Conservation (phyloP, 176 grass and related monocot species). For the Tillandsia fasciculata region DNA sequence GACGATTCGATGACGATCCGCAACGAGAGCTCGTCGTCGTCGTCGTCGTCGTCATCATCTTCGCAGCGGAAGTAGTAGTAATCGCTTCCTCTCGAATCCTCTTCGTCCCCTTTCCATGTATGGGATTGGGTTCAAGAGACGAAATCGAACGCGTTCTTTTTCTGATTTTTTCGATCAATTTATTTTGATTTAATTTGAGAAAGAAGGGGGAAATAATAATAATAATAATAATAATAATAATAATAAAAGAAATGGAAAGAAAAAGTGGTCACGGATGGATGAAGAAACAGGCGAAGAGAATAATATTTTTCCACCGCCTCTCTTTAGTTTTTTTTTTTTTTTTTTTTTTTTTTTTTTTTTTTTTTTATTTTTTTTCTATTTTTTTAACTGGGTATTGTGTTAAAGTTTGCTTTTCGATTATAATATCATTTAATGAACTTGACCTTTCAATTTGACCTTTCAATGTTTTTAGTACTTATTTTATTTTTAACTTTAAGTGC, state of each 20-base stretch:
- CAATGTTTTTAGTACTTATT: too few relatives aligned
- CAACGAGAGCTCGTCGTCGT: neutral
- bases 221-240: too few relatives aligned
- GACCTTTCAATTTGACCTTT: neutral
- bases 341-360: neutral
- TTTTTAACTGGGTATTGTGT: neutral
- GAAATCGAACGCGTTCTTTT: too few relatives aligned
- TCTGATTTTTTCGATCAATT: neutral
- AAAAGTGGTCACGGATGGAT: constrained; percentile 25
- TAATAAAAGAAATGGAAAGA: constrained; percentile 14
- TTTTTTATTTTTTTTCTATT: neutral
- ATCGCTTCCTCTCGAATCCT: neutral
- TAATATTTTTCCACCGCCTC: neutral
- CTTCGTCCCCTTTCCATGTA: too few relatives aligned
- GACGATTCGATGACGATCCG: neutral
- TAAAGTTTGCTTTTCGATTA: too few relatives aligned
- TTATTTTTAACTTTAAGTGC: too few relatives aligned
- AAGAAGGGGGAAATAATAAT: neutral
- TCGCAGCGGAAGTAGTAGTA: neutral
- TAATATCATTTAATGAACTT: neutral
- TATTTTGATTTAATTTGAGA: neutral
- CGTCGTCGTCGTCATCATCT: neutral
- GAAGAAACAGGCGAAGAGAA: neutral
- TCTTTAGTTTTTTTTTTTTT: neutral
- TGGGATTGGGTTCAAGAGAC: too few relatives aligned